Conservation (phyloP, 495 filamentous ascomycete genomes). For the Talaromyces trachyspermus region DNA sequence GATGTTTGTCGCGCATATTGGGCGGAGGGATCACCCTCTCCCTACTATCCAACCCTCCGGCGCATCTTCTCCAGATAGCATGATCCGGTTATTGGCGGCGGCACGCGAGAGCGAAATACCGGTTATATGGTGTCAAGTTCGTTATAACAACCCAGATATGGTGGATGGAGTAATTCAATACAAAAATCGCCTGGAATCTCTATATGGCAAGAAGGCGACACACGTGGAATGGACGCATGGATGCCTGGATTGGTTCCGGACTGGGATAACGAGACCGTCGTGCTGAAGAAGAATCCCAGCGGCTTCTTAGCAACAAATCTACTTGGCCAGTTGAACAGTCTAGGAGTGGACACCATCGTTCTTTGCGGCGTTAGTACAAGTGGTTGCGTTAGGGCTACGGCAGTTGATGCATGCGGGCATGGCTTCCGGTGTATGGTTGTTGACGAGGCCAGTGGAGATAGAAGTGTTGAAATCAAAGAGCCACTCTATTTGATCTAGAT, state of each 20-base stretch:
- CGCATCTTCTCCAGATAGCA: slow-evolving; percentile 1
- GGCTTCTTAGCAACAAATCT: slow-evolving; percentile 1
- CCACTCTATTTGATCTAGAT: not conserved
- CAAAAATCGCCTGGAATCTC: not conserved
- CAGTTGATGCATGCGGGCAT: not conserved
- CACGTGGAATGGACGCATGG: not conserved
- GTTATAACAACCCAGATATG: not conserved
- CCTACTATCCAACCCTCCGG: not conserved
- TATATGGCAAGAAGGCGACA: not conserved
- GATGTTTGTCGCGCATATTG: slow-evolving; percentile 1
- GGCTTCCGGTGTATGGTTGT: not conserved
- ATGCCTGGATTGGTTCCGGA: not conserved
- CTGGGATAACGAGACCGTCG: not conserved
- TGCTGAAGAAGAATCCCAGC: not conserved
- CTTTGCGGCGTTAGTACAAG: slow-evolving; percentile 1
- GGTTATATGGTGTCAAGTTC: not conserved
- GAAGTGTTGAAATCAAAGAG: not conserved
- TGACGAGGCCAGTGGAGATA: not conserved
- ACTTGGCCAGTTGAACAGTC: not conserved
- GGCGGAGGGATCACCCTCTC: not conserved
- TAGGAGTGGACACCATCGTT: not conserved
- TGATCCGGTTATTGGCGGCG: not conserved
- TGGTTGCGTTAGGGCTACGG: slow-evolving; percentile 1
- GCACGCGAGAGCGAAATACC: not conserved
- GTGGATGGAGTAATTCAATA: not conserved